Conservation (phyloP, 2,329 filamentous ascomycete genomes). For the Fusarium vanettenii region DNA sequence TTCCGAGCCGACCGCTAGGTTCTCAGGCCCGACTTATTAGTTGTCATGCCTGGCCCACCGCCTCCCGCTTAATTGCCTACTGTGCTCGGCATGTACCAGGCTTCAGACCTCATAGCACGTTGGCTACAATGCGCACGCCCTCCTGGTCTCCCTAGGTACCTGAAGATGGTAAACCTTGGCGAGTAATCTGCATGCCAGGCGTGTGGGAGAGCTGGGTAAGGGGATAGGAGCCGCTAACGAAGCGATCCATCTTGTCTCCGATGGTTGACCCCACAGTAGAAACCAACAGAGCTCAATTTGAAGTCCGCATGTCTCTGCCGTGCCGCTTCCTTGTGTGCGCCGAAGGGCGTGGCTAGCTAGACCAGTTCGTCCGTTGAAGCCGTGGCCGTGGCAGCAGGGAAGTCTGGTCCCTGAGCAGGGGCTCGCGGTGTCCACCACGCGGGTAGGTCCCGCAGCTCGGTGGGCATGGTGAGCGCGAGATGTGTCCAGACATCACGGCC, state of each 20-base stretch:
- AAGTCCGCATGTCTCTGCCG: conserved; percentile 18
- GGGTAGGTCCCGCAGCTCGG: conserved; percentile 6
- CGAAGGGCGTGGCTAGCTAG: conserved; percentile 1
- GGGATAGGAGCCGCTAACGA: conserved; percentile 26
- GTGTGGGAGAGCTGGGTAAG: conserved; percentile 35
- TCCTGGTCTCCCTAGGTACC: conserved; percentile 2
- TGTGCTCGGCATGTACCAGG: not conserved
- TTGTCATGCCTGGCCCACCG: conserved; percentile 12
- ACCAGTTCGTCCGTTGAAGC: conserved; percentile 16
- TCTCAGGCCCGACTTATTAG: conserved; percentile 20
- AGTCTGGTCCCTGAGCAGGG: conserved; percentile 5
- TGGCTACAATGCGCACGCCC: conserved; percentile 20
- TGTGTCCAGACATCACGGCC: not conserved
- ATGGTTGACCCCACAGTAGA: conserved; percentile 29
- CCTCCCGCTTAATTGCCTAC: conserved; percentile 3
- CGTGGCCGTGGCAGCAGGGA: not conserved
- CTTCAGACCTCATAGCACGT: conserved; percentile 8
- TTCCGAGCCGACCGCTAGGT: conserved; percentile 1
- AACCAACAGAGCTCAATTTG: conserved; percentile 27
- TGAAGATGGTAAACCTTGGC: conserved; percentile 26
- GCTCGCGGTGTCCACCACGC: not conserved
- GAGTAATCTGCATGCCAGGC: conserved; percentile 30
- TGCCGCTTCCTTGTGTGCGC: conserved; percentile 19
- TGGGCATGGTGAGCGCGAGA: not conserved
- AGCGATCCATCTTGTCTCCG: conserved; percentile 31